Evolutionary conservation across 306 rosid genomes (phyloP), one percentile per base, ranked within the genome.

Genomic region (Glycine tomentella): DNA sequence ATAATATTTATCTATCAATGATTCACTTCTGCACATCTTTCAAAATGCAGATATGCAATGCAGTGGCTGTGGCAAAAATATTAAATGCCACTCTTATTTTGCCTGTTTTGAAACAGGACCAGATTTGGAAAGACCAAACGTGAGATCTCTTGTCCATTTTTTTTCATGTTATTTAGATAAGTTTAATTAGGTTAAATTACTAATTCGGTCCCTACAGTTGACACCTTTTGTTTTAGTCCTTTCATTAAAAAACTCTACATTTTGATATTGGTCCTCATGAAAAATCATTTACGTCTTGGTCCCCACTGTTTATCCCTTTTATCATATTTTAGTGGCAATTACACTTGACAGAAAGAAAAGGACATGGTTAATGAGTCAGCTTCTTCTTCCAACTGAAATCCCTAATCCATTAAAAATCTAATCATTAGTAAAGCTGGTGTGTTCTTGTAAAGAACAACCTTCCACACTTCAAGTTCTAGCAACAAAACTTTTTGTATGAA

Each of bases 91-190:
- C 97, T 76, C 97, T 96, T 85, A 92, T 96, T 84, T 87, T 96
- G 86, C 99, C 98, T 6, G 99, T 96, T 68, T 87, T 96, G 88
- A 96, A 96, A 89, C 98, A 96, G 88, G 98, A 96, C 71, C 99
- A 96, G 87, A 96, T 93, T 80, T 96, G 99, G 99, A 93, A 96
- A 87, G 99, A 96, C 81, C 94, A 90, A 92, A 96, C 98, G 99
- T 96, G 83, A 96, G 96, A 86, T 83, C 66, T 78, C 81, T 69
- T 69, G 25, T 48, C 82, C 77, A 46, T 36, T 36, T 36, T 25
- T 72, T 83, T 45, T 73, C 50, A 53, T 69, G 44, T 36, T 72
- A 42, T 67, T 76, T 83, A 50, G 70, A 58, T 58, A 59, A 36
- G 74, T 78, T 83, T 75, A 25, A 46, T 65, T 66, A 62, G 68